A percentile compares a stretch with the other conserved stretches of the same genome.
Evolutionary conservation across 2,329 filamentous ascomycete genomes (phyloP).

Genomic region (Penicillium brasilianum): DNA sequence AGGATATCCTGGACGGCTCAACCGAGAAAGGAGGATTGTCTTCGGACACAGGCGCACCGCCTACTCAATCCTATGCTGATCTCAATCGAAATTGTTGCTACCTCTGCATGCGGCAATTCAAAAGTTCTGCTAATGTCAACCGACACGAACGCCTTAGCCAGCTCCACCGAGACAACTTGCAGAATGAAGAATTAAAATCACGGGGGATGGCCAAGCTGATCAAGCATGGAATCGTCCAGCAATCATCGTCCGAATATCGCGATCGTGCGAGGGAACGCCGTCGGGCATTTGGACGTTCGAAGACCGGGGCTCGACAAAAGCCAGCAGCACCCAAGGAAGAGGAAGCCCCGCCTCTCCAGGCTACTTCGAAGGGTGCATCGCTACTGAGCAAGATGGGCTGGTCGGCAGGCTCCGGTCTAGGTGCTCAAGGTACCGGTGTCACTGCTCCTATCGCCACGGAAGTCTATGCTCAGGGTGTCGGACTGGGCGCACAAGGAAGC

Average conservation of each 20-base stretch:
- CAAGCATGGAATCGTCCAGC: constrained; percentile 48
- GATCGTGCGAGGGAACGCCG: constrained; percentile 55
- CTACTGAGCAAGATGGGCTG: constrained; percentile 59
- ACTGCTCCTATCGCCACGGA: constrained; percentile 54
- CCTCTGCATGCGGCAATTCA: constrained; percentile 65
- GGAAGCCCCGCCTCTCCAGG: constrained; percentile 35
- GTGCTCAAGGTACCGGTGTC: constrained; percentile 55
- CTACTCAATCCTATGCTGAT: constrained; percentile 65
- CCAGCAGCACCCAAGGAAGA: constrained; percentile 38
- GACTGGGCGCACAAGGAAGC: constrained; percentile 55
- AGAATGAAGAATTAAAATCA: constrained; percentile 54
- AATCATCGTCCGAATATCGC: constrained; percentile 48
- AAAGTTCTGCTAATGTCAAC: constrained; percentile 59
- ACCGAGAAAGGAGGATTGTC: constrained; percentile 36
- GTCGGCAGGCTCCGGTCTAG: constrained; percentile 54
- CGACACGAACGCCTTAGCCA: constrained; percentile 65
- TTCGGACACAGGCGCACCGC: constrained; percentile 39
- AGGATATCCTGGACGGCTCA: constrained; percentile 24
- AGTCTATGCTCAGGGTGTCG: constrained; percentile 56
- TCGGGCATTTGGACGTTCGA: constrained; percentile 48
- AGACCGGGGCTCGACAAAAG: constrained; percentile 27
- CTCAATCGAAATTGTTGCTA: constrained; percentile 63
- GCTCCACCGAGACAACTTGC: constrained; percentile 61
- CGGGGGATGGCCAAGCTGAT: constrained; percentile 49
- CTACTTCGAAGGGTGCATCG: constrained; percentile 55